Percentiles rank a stretch among this genome's conserved stretches.
These are phyloP conservation scores for Metarhizium rileyi DNA, from an alignment of 2,329 filamentous ascomycete genomes.

Conservation along the genomic window DNA sequence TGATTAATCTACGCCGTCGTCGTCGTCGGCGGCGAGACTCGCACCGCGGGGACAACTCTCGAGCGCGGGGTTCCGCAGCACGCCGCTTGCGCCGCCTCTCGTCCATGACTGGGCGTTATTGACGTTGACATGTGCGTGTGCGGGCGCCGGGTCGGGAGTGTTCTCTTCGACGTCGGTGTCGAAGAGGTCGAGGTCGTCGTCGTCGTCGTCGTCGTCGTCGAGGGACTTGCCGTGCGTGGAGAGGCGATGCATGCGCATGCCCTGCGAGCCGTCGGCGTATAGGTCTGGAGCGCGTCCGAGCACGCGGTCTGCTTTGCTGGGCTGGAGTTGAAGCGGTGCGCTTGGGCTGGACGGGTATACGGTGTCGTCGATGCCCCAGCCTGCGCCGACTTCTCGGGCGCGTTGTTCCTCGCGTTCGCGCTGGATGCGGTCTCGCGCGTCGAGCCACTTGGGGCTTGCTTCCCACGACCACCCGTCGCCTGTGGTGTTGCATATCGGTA, in stretches of 20 bases:
- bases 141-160: not conserved
- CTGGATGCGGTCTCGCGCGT: conserved; percentile 55
- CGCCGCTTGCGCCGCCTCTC: conserved; percentile 31
- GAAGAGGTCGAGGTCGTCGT: too few species aligned
- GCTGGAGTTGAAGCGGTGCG: conserved; percentile 26
- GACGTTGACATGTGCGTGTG: not conserved
- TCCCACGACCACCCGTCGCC: conserved; percentile 97
- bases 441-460: conserved; percentile 67
- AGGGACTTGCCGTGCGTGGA: conserved; percentile 35
- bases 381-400: conserved; percentile 53
- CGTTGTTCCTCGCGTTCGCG: conserved; percentile 49
- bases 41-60: not conserved
- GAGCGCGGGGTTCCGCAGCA: conserved; percentile 27
- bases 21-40: not conserved
- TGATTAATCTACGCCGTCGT: not conserved
- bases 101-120: conserved; percentile 24
- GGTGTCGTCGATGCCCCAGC: conserved; percentile 44
- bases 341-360: not conserved
- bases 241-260: conserved; percentile 36
- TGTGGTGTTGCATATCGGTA: conserved; percentile 76
- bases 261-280: conserved; percentile 39
- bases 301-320: conserved; percentile 49
- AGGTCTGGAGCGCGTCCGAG: conserved; percentile 47
- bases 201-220: conserved; percentile 29
- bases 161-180: conserved; percentile 11